A percentile compares a stretch with the other conserved stretches of the same genome.
Evolutionary conservation across 1,284 basidiomycete species (phyloP).

Genomic region (Tetrapyrgos nigripes): DNA sequence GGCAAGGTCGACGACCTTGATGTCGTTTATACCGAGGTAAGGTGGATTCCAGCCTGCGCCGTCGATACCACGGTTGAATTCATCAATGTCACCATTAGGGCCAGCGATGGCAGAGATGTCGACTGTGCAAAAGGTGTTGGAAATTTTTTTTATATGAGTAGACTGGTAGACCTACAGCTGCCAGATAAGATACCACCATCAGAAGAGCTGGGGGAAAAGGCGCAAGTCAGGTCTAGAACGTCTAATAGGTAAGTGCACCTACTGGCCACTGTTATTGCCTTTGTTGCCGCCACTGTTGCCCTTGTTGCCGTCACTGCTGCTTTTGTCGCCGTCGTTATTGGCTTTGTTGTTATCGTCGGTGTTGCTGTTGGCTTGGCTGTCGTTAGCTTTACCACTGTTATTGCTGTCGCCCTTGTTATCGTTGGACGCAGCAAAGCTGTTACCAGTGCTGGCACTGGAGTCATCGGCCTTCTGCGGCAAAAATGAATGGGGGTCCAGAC

Average conservation of each 20-base stretch:
- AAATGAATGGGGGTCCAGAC: not conserved
- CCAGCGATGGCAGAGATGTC: constrained; percentile 49
- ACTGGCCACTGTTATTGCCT: not conserved
- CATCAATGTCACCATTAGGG: constrained; percentile 79
- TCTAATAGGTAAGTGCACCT: not conserved
- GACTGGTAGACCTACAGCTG: constrained; percentile 52
- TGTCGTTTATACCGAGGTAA: constrained; percentile 56
- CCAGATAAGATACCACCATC: constrained; percentile 42
- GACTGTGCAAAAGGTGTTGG: constrained; percentile 4
- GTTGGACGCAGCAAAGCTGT: not conserved
- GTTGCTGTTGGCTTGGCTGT: not conserved
- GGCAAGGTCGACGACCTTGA: constrained; percentile 60
- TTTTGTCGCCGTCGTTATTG: not conserved
- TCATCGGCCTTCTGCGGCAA: constrained; percentile 8
- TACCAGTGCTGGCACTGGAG: not conserved
- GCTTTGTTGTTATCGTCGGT: not conserved
- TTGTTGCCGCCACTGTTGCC: not conserved
- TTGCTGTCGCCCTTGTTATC: not conserved
- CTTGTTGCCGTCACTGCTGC: not conserved
- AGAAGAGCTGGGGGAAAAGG: not conserved
- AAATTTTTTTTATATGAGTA: too few species aligned
- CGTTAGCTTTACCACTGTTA: not conserved
- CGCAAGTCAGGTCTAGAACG: not conserved
- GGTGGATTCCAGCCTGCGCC: constrained; percentile 70
- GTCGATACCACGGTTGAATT: constrained; percentile 81